A percentile compares a stretch with the other conserved stretches of the same genome.
Conservation (phyloP, 2,329 filamentous ascomycete genomes). For the Graphilbum fragrans region DNA sequence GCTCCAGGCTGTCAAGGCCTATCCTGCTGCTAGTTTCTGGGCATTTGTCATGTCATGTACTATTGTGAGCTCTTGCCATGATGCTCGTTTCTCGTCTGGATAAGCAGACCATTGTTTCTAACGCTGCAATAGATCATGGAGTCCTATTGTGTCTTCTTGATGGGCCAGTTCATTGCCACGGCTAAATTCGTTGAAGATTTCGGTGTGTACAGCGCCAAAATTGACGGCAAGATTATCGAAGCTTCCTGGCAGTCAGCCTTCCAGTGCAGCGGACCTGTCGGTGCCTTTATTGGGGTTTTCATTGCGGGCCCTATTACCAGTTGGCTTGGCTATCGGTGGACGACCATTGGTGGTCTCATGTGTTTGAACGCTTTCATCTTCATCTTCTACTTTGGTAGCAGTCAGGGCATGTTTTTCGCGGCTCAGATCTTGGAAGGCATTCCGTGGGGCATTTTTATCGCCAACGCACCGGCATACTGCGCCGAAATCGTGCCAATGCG, state of each 20-base stretch:
- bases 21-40: slow-evolving; percentile 25
- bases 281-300: slow-evolving; percentile 47
- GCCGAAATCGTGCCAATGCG: slow-evolving; percentile 47
- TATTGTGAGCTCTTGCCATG: slow-evolving; percentile 22
- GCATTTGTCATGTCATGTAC: slow-evolving; percentile 26
- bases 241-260: slow-evolving; percentile 47
- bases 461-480: slow-evolving; percentile 52
- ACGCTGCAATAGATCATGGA: slow-evolving; percentile 44
- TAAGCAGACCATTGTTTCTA: neutral
- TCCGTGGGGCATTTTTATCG: slow-evolving; percentile 56
- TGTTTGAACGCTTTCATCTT: slow-evolving; percentile 47
- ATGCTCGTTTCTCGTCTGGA: neutral
- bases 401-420: slow-evolving; percentile 27
- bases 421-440: slow-evolving; percentile 48
- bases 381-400: slow-evolving; percentile 31
- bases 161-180: slow-evolving; percentile 44
- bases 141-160: slow-evolving; percentile 50
- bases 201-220: slow-evolving; percentile 24
- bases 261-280: slow-evolving; percentile 40
- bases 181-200: slow-evolving; percentile 30
- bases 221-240: slow-evolving; percentile 25
- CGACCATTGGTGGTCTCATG: slow-evolving; percentile 42
- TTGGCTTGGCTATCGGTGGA: slow-evolving; percentile 45
- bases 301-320: slow-evolving; percentile 49
- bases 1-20: slow-evolving; percentile 19